Evolutionary conservation across 73 alveolate species (phyloP).

Genomic region (Stentor coeruleus): DNA sequence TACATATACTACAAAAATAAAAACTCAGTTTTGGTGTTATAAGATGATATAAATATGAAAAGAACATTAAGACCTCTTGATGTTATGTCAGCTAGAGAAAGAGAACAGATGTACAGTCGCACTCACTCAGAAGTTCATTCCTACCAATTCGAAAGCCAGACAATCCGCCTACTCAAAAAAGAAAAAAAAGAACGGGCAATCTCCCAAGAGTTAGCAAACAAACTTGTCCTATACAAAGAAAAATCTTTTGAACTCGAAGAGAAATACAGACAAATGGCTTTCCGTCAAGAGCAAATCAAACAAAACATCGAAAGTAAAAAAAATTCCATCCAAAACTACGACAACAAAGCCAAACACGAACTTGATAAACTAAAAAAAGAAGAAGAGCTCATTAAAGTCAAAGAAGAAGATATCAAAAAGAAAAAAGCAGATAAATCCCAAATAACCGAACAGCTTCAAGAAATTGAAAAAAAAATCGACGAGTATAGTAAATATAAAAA

Average conservation of each 20-base stretch:
- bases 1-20: too few relatives aligned
- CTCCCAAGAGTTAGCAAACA: not conserved
- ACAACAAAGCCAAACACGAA: conserved; percentile 20
- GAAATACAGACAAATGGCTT: not conserved
- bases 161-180: conserved; percentile 2
- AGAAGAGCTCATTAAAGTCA: conserved; percentile 6
- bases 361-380: conserved; percentile 2
- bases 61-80: conserved; percentile 9
- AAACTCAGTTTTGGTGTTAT: too few relatives aligned
- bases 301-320: not conserved
- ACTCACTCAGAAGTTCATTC: conserved; percentile 19
- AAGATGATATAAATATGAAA: conserved; percentile 7
- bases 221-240: not conserved
- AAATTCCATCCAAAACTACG: not conserved
- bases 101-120: not conserved
- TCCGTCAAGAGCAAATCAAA: not conserved
- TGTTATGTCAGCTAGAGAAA: not conserved
- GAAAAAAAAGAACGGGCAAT: conserved; percentile 20
- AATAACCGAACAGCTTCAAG: conserved; percentile 20
- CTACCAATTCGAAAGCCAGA: conserved; percentile 3
- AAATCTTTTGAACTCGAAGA: not conserved
- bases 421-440: not conserved
- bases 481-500: not conserved
- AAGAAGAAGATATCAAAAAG: conserved; percentile 12
- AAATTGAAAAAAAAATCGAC: conserved; percentile 15